Percentiles rank a stretch among this genome's conserved stretches.
These are phyloP conservation scores for Paralagenidium karlingii DNA, from an alignment of 352 stramenopile species.

Conservation along the genomic window DNA sequence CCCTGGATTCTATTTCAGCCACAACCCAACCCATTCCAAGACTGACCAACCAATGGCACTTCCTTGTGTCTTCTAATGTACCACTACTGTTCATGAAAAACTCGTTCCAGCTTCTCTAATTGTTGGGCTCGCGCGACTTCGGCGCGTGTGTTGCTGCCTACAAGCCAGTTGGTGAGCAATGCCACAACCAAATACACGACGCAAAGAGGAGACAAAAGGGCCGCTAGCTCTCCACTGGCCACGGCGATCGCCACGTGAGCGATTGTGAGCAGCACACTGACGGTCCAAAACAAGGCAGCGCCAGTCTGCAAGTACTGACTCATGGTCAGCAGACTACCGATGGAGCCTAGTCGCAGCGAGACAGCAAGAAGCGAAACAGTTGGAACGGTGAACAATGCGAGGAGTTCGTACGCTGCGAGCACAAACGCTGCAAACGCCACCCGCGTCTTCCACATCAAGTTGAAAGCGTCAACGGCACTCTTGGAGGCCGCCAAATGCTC, in stretches of 20 bases:
- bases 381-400: slow-evolving; percentile 9
- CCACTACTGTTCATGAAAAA: slow-evolving; percentile 6
- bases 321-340: slow-evolving; percentile 20
- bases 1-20: no score
- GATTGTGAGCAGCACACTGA: slow-evolving; percentile 19
- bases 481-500: slow-evolving; percentile 31
- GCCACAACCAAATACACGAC: slow-evolving; percentile 22
- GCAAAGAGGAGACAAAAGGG: slow-evolving; percentile 10
- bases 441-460: slow-evolving; percentile 29
- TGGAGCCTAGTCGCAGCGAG: slow-evolving; percentile 22
- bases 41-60: no score
- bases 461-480: slow-evolving; percentile 24
- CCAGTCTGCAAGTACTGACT: slow-evolving; percentile 20
- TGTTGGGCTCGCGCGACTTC: slow-evolving; percentile 31
- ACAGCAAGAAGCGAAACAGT: slow-evolving; percentile 13
- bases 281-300: slow-evolving; percentile 4
- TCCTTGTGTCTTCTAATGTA: no score
- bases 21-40: no score
- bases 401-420: slow-evolving; percentile 23
- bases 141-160: slow-evolving; percentile 36
- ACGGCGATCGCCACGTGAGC: slow-evolving; percentile 26
- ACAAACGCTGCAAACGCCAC: slow-evolving; percentile 23
- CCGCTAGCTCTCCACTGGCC: slow-evolving; percentile 5
- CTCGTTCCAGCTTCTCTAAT: slow-evolving; percentile 33
- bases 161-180: slow-evolving; percentile 14